A percentile compares a stretch with the other conserved stretches of the same genome.
Evolutionary conservation across 116 monocot genomes (phyloP).

Genomic region (Trichopus zeylanicus): DNA sequence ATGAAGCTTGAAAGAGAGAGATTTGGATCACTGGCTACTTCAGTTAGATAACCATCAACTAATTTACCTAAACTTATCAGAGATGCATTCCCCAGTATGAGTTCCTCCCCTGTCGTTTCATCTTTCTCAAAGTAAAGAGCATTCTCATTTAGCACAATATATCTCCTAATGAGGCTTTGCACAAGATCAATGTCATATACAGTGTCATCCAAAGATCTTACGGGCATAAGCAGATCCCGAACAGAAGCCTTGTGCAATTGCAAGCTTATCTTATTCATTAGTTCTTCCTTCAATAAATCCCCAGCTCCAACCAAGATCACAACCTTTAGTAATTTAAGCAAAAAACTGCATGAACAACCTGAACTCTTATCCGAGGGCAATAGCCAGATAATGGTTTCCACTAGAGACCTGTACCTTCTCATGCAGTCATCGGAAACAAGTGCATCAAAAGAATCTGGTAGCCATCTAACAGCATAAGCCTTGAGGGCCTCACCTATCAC

Average conservation of each 20-base stretch:
- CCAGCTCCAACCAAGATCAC: conserved; percentile 60
- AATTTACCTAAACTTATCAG: conserved; percentile 56
- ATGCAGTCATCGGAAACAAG: conserved; percentile 36
- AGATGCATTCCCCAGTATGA: conserved; percentile 26
- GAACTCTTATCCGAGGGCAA: conserved; percentile 56
- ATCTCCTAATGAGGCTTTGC: conserved; percentile 50
- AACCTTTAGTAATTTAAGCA: conserved; percentile 69
- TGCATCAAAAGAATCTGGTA: conserved; percentile 58
- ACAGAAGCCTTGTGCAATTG: conserved; percentile 65
- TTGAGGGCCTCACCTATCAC: conserved; percentile 60
- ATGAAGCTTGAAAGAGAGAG: conserved; percentile 55
- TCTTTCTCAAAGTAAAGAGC: conserved; percentile 5
- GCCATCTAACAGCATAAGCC: conserved; percentile 71
- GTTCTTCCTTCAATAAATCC: conserved; percentile 42
- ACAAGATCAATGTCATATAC: conserved; percentile 60
- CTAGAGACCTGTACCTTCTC: conserved; percentile 34
- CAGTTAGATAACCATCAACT: conserved; percentile 72
- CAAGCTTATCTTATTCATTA: conserved; percentile 44
- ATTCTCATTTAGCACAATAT: conserved; percentile 19
- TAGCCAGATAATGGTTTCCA: conserved; percentile 60
- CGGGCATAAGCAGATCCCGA: conserved; percentile 66
- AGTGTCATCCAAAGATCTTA: conserved; percentile 12
- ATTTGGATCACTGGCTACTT: conserved; percentile 56
- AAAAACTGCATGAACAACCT: conserved; percentile 74
- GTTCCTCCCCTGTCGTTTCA: conserved; percentile 22